Percentiles rank a stretch among this genome's conserved stretches.
Conservation (phyloP, 306 rosid species). For the Rubus idaeus region DNA sequence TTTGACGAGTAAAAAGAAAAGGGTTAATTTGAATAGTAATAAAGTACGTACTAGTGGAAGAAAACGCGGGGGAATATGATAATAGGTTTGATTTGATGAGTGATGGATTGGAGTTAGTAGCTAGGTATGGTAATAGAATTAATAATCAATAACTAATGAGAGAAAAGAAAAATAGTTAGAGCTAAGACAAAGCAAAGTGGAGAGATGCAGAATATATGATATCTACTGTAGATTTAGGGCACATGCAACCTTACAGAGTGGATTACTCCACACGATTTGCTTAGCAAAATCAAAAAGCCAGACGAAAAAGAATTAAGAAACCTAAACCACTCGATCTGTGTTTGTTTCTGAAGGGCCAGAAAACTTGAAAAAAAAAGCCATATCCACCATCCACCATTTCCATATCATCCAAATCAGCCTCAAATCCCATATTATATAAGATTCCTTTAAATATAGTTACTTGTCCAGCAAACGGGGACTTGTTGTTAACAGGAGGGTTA, state of each 20-base stretch:
- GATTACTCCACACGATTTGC: slow-evolving; percentile 56
- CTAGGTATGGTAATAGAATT: background rate
- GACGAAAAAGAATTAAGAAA: slow-evolving; percentile 20
- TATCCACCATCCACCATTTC: slow-evolving; percentile 25
- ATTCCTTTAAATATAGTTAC: slow-evolving; percentile 41
- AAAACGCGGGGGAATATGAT: background rate
- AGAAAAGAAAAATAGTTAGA: slow-evolving; percentile 13
- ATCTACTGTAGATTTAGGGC: slow-evolving; percentile 73
- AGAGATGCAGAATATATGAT: slow-evolving; percentile 74
- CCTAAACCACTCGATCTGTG: background rate
- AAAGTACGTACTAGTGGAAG: background rate
- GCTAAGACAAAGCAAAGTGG: slow-evolving; percentile 64
- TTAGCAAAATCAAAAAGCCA: slow-evolving; percentile 33
- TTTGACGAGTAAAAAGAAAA: background rate
- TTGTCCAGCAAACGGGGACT: slow-evolving; percentile 50
- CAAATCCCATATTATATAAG: slow-evolving; percentile 46
- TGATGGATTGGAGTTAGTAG: background rate
- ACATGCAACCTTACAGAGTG: slow-evolving; percentile 63
- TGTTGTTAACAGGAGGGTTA: slow-evolving; percentile 19
- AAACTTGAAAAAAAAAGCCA: background rate
- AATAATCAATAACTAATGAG: background rate
- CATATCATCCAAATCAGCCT: slow-evolving; percentile 56
- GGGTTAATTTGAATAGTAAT: background rate
- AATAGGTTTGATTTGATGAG: slow-evolving; percentile 1
- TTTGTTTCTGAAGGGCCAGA: slow-evolving; percentile 19